These are phyloP conservation scores for Flagelloscypha sp. DNA, from an alignment of 768 basidiomycete genomes.

Conservation along the genomic window DNA sequence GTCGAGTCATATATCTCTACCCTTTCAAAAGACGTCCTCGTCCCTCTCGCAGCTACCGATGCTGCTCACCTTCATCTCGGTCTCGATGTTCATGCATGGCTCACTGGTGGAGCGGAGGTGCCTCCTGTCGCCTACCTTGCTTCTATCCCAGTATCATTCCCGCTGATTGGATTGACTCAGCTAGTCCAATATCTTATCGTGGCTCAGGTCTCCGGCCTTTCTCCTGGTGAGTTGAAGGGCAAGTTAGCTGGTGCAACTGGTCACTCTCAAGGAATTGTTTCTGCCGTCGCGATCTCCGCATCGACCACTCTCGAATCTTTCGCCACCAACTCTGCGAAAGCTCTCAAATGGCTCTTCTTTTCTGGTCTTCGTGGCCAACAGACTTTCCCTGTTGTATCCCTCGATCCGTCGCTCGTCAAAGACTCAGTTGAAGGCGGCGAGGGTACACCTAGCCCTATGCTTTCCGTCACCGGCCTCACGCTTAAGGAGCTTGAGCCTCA, in stretches of 20 bases:
- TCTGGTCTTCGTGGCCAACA: constrained; percentile 90
- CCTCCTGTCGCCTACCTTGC: constrained; percentile 84
- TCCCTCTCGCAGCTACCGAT: constrained; percentile 58
- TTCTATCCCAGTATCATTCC: constrained; percentile 88
- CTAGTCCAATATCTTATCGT: constrained; percentile 86
- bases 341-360: constrained; percentile 88
- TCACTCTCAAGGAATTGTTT: constrained; percentile 95
- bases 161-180: constrained; percentile 94
- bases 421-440: constrained; percentile 90
- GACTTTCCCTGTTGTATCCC: constrained; percentile 84
- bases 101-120: constrained; percentile 57
- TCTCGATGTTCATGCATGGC: constrained; percentile 79
- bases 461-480: constrained; percentile 77
- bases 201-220: constrained; percentile 65
- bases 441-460: constrained; percentile 89
- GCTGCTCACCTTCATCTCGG: constrained; percentile 49
- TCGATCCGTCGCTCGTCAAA: constrained; percentile 82
- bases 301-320: constrained; percentile 72
- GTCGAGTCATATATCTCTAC: constrained; percentile 61
- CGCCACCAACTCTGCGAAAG: constrained; percentile 68
- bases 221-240: constrained; percentile 71
- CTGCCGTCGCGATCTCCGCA: constrained; percentile 83
- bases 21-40: constrained; percentile 58
- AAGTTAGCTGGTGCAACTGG: constrained; percentile 85
- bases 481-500: constrained; percentile 73